Evolutionary conservation across 306 rosid genomes (phyloP).

Genomic region (Begonia peltatifolia): DNA sequence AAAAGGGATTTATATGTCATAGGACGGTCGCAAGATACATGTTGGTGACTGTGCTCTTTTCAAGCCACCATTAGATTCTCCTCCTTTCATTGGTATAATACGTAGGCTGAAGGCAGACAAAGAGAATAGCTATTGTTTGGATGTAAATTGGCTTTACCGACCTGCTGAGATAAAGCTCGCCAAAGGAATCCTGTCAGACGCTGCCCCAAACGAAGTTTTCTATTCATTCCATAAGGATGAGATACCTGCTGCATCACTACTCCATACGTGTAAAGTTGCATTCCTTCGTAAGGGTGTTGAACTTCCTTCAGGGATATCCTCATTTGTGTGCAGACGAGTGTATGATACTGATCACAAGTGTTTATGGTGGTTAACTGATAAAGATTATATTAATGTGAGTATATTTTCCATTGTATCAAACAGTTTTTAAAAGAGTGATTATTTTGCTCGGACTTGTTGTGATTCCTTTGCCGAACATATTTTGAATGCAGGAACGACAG

Average conservation of each 20-base stretch:
- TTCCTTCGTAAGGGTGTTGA: conserved; percentile 89
- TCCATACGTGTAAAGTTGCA: conserved; percentile 94
- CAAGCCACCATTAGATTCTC: conserved; percentile 76
- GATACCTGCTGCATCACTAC: conserved; percentile 83
- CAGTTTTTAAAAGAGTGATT: neutral
- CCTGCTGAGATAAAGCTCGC: conserved; percentile 70
- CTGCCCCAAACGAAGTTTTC: conserved; percentile 86
- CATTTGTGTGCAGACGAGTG: conserved; percentile 89
- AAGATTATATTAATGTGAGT: conserved; percentile 68
- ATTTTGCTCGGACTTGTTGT: neutral
- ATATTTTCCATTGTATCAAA: conserved; percentile 3
- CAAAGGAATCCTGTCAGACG: conserved; percentile 56
- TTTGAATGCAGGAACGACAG: conserved; percentile 52
- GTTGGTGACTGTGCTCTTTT: conserved; percentile 95
- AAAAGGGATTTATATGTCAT: conserved; percentile 2
- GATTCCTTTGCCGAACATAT: neutral
- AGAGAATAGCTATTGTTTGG: conserved; percentile 40
- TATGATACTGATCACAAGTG: conserved; percentile 59
- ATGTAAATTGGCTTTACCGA: conserved; percentile 88
- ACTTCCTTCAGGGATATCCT: conserved; percentile 79
- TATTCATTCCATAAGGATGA: conserved; percentile 96
- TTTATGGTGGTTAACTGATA: conserved; percentile 95
- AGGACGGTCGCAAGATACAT: conserved; percentile 91
- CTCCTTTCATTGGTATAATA: conserved; percentile 91
- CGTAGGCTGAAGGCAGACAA: conserved; percentile 35